Evolutionary conservation across 768 basidiomycete species (phyloP), one percentile per base, ranked within the genome.

Genomic region (Mycena alexandri): DNA sequence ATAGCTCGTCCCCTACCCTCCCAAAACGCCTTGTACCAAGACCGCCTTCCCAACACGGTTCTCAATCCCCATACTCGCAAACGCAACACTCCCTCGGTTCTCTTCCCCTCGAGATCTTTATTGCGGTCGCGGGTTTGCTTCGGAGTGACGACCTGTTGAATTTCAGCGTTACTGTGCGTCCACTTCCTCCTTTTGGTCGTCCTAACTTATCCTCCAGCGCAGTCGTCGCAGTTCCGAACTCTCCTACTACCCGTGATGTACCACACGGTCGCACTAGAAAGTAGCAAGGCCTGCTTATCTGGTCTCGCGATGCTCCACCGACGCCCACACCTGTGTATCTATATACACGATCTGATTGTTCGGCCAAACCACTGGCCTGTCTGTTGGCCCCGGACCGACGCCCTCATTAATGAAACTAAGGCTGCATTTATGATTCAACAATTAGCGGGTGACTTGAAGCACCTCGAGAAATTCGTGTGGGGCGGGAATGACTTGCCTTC

Each of bases 391-490:
- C 33, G 65, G 7, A 14, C 29, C 24, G 50, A 61, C 16, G 36
- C 24, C 8, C 50, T 38, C 3, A 17, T 67, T 16, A n/a, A 10
- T 46, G 65, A 67, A 22, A 46, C 5, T 9, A 9, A 41, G n/a
- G 21, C 61, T 8, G 59, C 47, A 22, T 11, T 14, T 3, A 29
- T 41, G 25, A 44, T 61, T 8, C n/a, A 56, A 47, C 24, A 12
- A 17, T 38, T 67, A 14, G 51, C 36, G 1, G 36, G 22, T 2
- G 14, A 36, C 3, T 38, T 67, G 7, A 14, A 14, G 24, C 48
- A 56, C 48, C 42, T 67, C 17, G 14, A 56, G 17, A 51, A 56
- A 48, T 68, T 71, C 21, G 57, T 17, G 10, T 71, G 69, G 69
- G 57, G 62, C n/a, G 69, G 69, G n/a, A 2, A 6, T 0, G 53